Conservation (phyloP, 805 yeast species). For the Candida nonsorbophila region DNA sequence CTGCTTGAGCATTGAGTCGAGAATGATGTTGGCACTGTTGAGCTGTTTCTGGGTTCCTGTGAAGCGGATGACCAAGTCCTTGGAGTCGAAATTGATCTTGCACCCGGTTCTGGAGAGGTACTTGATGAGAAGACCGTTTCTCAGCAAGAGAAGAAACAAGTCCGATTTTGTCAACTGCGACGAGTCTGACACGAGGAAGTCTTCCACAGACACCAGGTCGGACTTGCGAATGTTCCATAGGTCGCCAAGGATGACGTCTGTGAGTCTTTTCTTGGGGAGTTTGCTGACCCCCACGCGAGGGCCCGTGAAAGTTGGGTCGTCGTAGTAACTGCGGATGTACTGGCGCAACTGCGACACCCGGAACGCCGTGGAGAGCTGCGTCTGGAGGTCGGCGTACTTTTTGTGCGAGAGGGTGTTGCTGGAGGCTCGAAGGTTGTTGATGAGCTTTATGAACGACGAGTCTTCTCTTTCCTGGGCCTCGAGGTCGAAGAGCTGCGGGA, state of each 20-base stretch:
- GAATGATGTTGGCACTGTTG: conserved; percentile 39
- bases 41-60: conserved; percentile 38
- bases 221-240: conserved; percentile 10
- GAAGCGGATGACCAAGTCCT: conserved; percentile 24
- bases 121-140: conserved; percentile 33
- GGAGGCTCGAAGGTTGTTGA: conserved; percentile 3
- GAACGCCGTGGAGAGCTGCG: conserved; percentile 5
- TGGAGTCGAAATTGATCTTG: conserved; percentile 27
- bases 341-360: conserved; percentile 5
- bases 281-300: conserved; percentile 1
- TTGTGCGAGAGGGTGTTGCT: conserved; percentile 3
- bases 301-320: conserved; percentile 3
- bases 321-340: conserved; percentile 5
- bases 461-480: not conserved
- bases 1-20: conserved; percentile 23
- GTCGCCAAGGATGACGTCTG: conserved; percentile 5
- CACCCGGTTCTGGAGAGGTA: conserved; percentile 39
- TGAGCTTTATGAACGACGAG: conserved; percentile 3
- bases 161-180: conserved; percentile 31
- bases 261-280: conserved; percentile 3
- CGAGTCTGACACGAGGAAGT: conserved; percentile 24
- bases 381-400: conserved; percentile 1
- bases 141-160: conserved; percentile 34
- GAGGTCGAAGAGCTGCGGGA: not conserved
- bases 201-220: conserved; percentile 18